These are phyloP conservation scores for Artemisia annua DNA, from an alignment of 129 eudicot species.

Conservation along the genomic window DNA sequence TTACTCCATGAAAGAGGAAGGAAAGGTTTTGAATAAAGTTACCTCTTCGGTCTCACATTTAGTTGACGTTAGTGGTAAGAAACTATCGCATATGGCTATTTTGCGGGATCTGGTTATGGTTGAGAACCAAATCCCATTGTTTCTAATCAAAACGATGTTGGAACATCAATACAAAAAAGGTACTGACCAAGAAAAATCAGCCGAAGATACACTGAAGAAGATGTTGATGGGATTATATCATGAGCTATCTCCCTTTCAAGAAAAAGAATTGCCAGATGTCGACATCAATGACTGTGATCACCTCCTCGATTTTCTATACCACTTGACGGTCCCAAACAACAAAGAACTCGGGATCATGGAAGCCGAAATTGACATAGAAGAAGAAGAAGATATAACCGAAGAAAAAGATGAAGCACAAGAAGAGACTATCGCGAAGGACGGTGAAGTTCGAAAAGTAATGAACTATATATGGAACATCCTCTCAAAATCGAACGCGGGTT, in stretches of 20 bases:
- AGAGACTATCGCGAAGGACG: not conserved
- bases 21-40: slow-evolving; percentile 10
- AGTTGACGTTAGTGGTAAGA: slow-evolving; percentile 42
- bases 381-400: slow-evolving; percentile 13
- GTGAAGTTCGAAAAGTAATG: slow-evolving; percentile 13
- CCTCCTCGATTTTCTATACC: slow-evolving; percentile 54
- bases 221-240: slow-evolving; percentile 42
- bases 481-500: slow-evolving; percentile 23
- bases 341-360: slow-evolving; percentile 28
- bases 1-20: slow-evolving; percentile 36
- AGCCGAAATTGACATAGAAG: slow-evolving; percentile 19
- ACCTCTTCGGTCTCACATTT: slow-evolving; percentile 45
- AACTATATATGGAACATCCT: slow-evolving; percentile 14
- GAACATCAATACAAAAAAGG: slow-evolving; percentile 11
- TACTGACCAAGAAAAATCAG: not conserved
- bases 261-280: slow-evolving; percentile 18
- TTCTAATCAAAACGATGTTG: slow-evolving; percentile 34
- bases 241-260: slow-evolving; percentile 55
- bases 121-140: slow-evolving; percentile 70
- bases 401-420: slow-evolving; percentile 15
- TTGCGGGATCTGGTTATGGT: slow-evolving; percentile 61
- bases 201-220: slow-evolving; percentile 27
- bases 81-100: slow-evolving; percentile 48
- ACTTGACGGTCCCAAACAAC: slow-evolving; percentile 40
- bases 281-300: slow-evolving; percentile 43